Evolutionary conservation across 306 rosid genomes (phyloP).

Genomic region (Biancaea sappan): DNA sequence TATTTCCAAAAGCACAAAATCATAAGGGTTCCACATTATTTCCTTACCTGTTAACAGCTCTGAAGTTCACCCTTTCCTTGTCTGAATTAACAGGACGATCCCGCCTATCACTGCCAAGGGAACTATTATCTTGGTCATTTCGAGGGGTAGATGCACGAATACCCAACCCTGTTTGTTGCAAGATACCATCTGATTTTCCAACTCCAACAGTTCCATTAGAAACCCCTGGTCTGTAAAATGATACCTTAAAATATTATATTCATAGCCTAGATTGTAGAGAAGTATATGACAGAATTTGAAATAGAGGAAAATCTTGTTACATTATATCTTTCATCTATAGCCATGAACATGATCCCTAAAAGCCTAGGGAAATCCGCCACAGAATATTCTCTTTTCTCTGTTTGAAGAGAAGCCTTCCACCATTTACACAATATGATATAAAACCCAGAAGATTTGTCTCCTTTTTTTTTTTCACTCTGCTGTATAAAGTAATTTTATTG

Average conservation of each 20-base stretch:
- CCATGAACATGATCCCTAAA: constrained; percentile 18
- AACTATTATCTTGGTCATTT: constrained; percentile 62
- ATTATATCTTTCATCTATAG: constrained; percentile 18
- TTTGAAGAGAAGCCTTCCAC: constrained; percentile 12
- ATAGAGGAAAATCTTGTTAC: not conserved
- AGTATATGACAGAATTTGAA: constrained; percentile 25
- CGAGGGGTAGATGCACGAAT: constrained; percentile 70
- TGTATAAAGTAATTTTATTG: not conserved
- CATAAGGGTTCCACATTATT: constrained; percentile 8
- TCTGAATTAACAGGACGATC: constrained; percentile 73
- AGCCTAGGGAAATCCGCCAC: constrained; percentile 18
- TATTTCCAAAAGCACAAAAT: constrained; percentile 17
- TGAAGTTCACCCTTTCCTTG: constrained; percentile 77
- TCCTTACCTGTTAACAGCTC: constrained; percentile 73
- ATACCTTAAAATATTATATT: constrained; percentile 25
- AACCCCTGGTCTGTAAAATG: constrained; percentile 58
- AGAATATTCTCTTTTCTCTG: not conserved
- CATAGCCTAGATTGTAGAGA: constrained; percentile 30
- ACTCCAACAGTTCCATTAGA: constrained; percentile 68
- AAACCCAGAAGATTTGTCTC: constrained; percentile 10
- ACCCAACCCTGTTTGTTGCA: constrained; percentile 68
- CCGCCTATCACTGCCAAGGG: constrained; percentile 62
- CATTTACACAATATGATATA: constrained; percentile 5
- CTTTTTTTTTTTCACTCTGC: constrained; percentile 8
- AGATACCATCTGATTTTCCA: constrained; percentile 71